Evolutionary conservation across 805 yeast species (phyloP), one percentile per base, ranked within the genome.

Genomic region (Nakazawaea ishiwadae): DNA sequence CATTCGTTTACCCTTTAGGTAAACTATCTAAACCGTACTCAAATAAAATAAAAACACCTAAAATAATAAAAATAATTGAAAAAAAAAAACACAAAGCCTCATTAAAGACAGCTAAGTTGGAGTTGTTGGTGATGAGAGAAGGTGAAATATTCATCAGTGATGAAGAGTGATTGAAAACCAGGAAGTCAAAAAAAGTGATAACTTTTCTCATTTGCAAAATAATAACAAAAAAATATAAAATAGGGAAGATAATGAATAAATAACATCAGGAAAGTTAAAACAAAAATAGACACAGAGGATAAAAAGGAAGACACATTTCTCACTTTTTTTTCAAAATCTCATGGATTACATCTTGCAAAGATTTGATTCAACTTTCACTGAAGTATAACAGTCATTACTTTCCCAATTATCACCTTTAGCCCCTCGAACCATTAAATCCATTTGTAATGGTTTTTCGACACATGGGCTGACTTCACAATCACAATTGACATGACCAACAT

Each of bases 371-470:
- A 34, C 31, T 17, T 18, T n/a, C 31, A 21, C 39, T 9, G 24
- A 12, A 7, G 65, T 52, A 8, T 48, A 47, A 21, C 47, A 47
- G 4, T 56, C 48, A 9, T 55, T 31, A 28, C 42, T 46, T 19
- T 47, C 28, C 67, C 67, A 62, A 23, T 42, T 46, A 12, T 42
- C 31, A 21, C 68, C 68, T 8, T 45, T 37, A 2, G 59, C 60
- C 10, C 68, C 68, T 36, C 68, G 49, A 15, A 63, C 50, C 68
- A 63, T 63, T 23, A 62, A 58, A 45, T 63, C 68, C 67, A 63
- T 60, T 35, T 37, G 45, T 21, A 42, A 37, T 18, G 45, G 45
- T 34, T 33, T 34, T 16, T 42, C 42, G 12, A 34, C 45, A 34
- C 66, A 51, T 6, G 63, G 66, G n/a, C 48, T 47, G 45, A 59